phyloP scores from a whole-genome alignment of 164 flowering plant species.

The Aristolochia contorta region DNA sequence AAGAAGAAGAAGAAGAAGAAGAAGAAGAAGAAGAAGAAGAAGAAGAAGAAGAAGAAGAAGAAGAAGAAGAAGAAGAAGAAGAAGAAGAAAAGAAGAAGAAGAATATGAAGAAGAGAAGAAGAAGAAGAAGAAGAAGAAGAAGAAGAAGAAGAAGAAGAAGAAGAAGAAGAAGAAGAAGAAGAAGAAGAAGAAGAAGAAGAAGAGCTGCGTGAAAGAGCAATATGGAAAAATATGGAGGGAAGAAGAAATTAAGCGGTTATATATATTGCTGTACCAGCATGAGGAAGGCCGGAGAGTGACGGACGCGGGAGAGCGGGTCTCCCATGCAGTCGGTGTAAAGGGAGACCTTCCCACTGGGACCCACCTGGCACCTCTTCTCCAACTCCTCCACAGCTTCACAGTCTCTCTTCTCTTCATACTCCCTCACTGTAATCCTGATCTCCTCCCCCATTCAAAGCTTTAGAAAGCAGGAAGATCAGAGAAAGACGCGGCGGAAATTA shows the following conservation, averaged over 20 bases:
- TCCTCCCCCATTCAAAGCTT: neutral
- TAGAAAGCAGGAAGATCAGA: too few relatives aligned
- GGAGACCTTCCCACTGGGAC: slow-evolving; percentile 36
- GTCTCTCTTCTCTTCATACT: slow-evolving; percentile 44
- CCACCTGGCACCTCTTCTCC: slow-evolving; percentile 51
- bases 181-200: neutral
- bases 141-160: too few relatives aligned
- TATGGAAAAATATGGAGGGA: neutral
- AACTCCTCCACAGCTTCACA: slow-evolving; percentile 43
- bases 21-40: too few relatives aligned
- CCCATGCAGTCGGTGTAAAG: slow-evolving; percentile 63
- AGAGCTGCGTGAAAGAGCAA: neutral
- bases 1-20: too few relatives aligned
- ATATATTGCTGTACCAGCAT: slow-evolving; percentile 42
- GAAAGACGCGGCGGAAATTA: too few relatives aligned
- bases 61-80: too few relatives aligned
- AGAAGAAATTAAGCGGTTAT: neutral
- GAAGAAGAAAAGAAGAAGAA: too few relatives aligned
- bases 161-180: too few relatives aligned
- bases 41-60: too few relatives aligned
- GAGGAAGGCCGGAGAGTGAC: slow-evolving; percentile 35
- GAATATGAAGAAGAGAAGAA: too few relatives aligned
- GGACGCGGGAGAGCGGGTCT: slow-evolving; percentile 54
- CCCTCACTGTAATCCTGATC: slow-evolving; percentile 26
- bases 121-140: too few relatives aligned